phyloP scores from a whole-genome alignment of 2,329 filamentous ascomycete species.

The Neophaeococcomyces mojaviensis region DNA sequence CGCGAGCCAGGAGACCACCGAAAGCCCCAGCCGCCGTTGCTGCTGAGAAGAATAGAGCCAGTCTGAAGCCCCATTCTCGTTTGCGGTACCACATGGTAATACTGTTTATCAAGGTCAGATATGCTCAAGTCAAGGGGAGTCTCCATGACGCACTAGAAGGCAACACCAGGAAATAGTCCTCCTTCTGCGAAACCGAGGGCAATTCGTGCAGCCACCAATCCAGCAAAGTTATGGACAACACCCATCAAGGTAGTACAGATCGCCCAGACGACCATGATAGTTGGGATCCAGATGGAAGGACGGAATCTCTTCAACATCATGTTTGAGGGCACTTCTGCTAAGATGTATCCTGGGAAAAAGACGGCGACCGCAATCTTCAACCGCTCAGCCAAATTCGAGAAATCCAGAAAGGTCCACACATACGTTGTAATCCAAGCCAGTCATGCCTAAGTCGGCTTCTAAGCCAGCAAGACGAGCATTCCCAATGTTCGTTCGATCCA shows the following conservation, averaged over 20 bases:
- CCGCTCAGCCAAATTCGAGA: too few species aligned
- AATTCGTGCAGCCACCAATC: constrained; percentile 26
- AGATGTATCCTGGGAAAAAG: constrained; percentile 19
- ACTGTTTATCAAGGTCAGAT: too few species aligned
- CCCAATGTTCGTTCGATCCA: constrained; percentile 39
- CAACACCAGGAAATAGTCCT: constrained; percentile 38
- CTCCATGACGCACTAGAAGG: too few species aligned
- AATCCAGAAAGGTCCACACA: too few species aligned
- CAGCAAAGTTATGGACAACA: constrained; percentile 29
- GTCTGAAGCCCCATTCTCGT: too few species aligned
- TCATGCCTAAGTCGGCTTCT: constrained; percentile 30
- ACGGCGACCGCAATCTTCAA: constrained; percentile 13
- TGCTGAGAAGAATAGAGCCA: too few species aligned
- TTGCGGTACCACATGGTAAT: too few species aligned
- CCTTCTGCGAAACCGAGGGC: constrained; percentile 35
- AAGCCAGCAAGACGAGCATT: constrained; percentile 35
- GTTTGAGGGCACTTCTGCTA: constrained; percentile 35
- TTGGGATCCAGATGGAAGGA: constrained; percentile 15
- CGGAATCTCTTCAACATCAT: constrained; percentile 16
- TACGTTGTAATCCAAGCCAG: constrained; percentile 15
- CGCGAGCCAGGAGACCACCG: too few species aligned
- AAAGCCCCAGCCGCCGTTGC: too few species aligned
- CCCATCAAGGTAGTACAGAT: constrained; percentile 46
- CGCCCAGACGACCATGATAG: constrained; percentile 34
- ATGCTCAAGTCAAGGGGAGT: too few species aligned